Evolutionary conservation across 2,329 filamentous ascomycete species (phyloP), one percentile per base, ranked within the genome.

Genomic region (Alternaria infectoria): DNA sequence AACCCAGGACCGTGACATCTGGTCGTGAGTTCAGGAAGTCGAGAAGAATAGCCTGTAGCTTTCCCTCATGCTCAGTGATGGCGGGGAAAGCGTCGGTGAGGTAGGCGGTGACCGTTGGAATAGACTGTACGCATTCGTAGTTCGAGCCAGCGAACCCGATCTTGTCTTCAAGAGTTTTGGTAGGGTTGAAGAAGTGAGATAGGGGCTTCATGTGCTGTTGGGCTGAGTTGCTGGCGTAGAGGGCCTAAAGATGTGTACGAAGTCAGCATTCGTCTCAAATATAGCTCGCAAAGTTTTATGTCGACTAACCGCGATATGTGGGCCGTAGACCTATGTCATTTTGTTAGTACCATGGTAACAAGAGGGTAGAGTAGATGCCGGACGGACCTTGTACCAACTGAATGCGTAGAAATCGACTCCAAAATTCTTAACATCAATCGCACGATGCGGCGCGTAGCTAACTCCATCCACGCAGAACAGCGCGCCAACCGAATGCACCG

Each of bases 401-500:
- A 94, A 93, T n/a, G 85, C 73, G 77, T 94, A 95, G 69, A 93
- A 89, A 74, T 95, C 92, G 0, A 91, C 89, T 1, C 86, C 91
- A 0, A 93, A 82, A 0, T 81, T 87, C 66, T 87, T 84, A 5
- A 94, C 89, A 74, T 95, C 89, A 11, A 95, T 80, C 8, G 82
- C 82, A 5, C 91, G 84, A 76, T 95, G 92, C 0, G 92, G 92
- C 0, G 91, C 91, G 72, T 89, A 93, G 4, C 91, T 90, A 0
- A 94, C 92, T 3, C 88, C 91, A 78, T 95, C 92, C 6, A 94
- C 90, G 67, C 86, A 89, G 1, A 94, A 81, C 2, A 93, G 77
- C 1, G 90, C 87, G 0, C 84, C 81, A 0, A 86, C 86, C 44
- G 67, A 75, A 23, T 83, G 74, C 2, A 90, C 88, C 0, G 80